Base-by-base conservation (phyloP, 2,329 filamentous ascomycete genomes). In the Furcasterigmium sp. region DNA sequence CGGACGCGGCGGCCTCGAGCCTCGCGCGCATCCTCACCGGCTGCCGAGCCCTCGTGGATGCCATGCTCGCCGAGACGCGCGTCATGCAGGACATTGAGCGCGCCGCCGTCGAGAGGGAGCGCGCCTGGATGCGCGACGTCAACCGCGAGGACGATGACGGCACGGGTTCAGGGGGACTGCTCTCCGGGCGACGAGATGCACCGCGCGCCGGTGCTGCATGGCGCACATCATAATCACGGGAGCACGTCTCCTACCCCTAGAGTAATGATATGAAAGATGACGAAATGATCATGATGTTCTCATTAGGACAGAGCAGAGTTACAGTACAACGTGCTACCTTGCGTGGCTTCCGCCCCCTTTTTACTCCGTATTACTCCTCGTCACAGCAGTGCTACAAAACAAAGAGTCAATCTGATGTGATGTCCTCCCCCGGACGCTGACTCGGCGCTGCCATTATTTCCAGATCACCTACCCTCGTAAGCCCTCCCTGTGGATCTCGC, bases 51-150 rank as follows among this genome's bases (percentile, higher is more conserved):
- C 58, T 85, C 36, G 69, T 84, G 11, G 56, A 64, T 38, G 76
- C 72, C 28, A 85, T 85, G 80, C 59, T 82, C 36, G 66, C 64
- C n/a, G 82, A 85, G 64, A 62, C 86, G 48, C 59, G 60, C n/a
- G 47, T 73, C 46, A 85, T 86, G 82, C 70, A 70, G 43, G 69
- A 73, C 53, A 75, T 86, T 44, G 79, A 84, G 61, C 64, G 62
- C 37, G 78, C 80, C 51, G 74, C 78, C 5, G 59, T 79, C 41
- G 63, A 60, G 37, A 67, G 71, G 36, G 82, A 86, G 59, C 69
- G 70, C 44, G 67, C 65, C 34, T 84, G 82, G 77, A 75, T 85
- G 35, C 68, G 68, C 57, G 62, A 55, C 45, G 72, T 77, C 64
- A 80, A 75, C 52, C 56, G 67, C 38, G 63, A 64, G 18, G 67